phyloP scores from a whole-genome alignment of 1,139 yeast species.

The Nadsonia commutata region DNA sequence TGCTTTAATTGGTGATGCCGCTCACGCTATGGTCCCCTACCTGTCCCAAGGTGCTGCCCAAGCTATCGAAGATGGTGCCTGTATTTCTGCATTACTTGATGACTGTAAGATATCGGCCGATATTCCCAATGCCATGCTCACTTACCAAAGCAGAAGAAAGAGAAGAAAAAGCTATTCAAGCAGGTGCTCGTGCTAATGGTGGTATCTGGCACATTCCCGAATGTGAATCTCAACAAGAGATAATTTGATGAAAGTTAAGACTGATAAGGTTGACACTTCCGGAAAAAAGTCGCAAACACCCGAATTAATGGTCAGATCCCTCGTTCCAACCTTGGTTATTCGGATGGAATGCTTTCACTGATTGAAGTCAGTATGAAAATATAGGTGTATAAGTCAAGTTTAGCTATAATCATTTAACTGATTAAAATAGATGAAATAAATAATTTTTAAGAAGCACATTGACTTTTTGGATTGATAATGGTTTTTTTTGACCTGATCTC shows the following conservation, averaged over 20 bases:
- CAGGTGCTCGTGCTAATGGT: conserved; percentile 11
- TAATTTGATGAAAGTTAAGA: neutral
- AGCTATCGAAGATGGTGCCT: conserved; percentile 25
- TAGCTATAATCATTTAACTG: no score
- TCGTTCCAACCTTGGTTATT: neutral
- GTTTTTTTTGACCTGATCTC: no score
- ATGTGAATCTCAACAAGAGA: conserved; percentile 18
- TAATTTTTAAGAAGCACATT: no score
- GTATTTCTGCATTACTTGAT: conserved; percentile 10
- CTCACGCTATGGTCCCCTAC: conserved; percentile 30
- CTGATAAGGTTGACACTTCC: neutral
- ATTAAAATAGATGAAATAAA: no score
- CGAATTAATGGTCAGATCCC: neutral
- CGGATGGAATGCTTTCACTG: conserved; percentile 1
- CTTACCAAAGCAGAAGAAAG: conserved; percentile 19
- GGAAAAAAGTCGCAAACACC: neutral
- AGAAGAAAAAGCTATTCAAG: conserved; percentile 15
- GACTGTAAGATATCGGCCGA: conserved; percentile 11
- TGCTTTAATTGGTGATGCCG: conserved; percentile 20
- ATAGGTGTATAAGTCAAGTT: no score
- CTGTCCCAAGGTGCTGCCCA: conserved; percentile 30
- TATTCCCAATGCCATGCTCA: conserved; percentile 11
- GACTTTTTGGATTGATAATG: no score
- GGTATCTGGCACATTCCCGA: conserved; percentile 22
- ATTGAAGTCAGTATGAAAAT: no score